Base-by-base conservation (phyloP, 352 stramenopile species). In the Phytophthora ohioensis region DNA sequence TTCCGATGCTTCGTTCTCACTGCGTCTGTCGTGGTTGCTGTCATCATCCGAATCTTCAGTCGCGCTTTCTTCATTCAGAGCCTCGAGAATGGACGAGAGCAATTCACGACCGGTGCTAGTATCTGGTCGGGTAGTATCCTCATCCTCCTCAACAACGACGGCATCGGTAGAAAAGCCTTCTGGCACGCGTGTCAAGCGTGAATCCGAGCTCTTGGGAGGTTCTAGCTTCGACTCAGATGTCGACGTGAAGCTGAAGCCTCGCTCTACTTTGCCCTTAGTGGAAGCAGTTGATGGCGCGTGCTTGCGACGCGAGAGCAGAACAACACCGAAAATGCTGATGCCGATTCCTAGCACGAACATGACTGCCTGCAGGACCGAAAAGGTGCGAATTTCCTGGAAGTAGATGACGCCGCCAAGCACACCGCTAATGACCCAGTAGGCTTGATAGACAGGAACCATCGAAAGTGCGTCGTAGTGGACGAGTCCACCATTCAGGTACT, bases 361-460 rank as follows among this genome's bases (percentile, higher is more conserved):
- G 43, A 78, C 73, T 8, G 84, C 84, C 48, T 97, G 88, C 21
- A 89, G 57, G 21, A 85, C 72, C 4, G 86, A 90, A 57, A 97
- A 93, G 4, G 79, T 78, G 34, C 84, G 84, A 57, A 93, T 93
- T 67, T 98, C 93, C 55, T 97, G 82, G 70, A 98, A 98, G 76
- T 97, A 98, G 32, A 98, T 88, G 32, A 92, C 82, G 2, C 92
- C 93, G 10, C 93, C 92, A 0, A 97, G 76, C 34, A 98, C 88
- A 9, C 89, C 88, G 17, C 80, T 95, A 59, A 97, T 90, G 64
- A 97, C 97, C 82, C 90, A 97, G 63, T 97, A 98, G 5, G 81
- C 84, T 67, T 97, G 90, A 62, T 95, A 95, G 12, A 97, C 85
- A 0, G 90, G 90, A 21, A 97, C 87, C 36, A 97, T 81, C 7